Conservation (phyloP, 2,329 filamentous ascomycete species). For the Didymella arachidicola region DNA sequence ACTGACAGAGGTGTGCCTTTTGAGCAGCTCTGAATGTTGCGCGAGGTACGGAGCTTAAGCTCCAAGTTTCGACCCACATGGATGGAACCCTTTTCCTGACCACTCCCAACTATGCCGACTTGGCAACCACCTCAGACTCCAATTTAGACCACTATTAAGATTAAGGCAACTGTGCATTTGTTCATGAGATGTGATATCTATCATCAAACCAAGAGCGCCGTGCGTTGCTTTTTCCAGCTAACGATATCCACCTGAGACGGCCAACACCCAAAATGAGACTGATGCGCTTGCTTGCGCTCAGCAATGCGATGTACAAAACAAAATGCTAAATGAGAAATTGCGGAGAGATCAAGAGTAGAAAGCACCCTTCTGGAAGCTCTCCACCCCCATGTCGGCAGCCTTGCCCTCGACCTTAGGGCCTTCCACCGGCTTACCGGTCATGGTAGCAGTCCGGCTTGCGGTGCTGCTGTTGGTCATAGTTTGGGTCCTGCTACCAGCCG, state of each 20-base stretch:
- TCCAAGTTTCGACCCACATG: constrained; percentile 11
- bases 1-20: background rate
- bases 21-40: constrained; percentile 1
- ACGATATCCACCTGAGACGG: constrained; percentile 20
- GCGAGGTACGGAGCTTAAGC: constrained; percentile 12
- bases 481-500: constrained; percentile 59
- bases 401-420: constrained; percentile 64
- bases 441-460: constrained; percentile 53
- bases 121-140: background rate
- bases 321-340: constrained; percentile 10
- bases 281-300: constrained; percentile 14
- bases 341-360: constrained; percentile 65
- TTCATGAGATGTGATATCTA: constrained; percentile 20
- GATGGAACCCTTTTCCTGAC: constrained; percentile 6
- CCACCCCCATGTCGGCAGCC: constrained; percentile 69
- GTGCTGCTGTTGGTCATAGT: constrained; percentile 61
- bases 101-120: constrained; percentile 1
- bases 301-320: constrained; percentile 21
- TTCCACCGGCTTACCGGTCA: constrained; percentile 56
- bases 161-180: background rate
- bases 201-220: constrained; percentile 24
- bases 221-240: constrained; percentile 36
- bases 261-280: constrained; percentile 15
- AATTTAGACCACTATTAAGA: background rate
- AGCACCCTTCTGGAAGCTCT: constrained; percentile 75